Base-by-base conservation (phyloP, 2,329 filamentous ascomycete species). In the Trichophyton simii region DNA sequence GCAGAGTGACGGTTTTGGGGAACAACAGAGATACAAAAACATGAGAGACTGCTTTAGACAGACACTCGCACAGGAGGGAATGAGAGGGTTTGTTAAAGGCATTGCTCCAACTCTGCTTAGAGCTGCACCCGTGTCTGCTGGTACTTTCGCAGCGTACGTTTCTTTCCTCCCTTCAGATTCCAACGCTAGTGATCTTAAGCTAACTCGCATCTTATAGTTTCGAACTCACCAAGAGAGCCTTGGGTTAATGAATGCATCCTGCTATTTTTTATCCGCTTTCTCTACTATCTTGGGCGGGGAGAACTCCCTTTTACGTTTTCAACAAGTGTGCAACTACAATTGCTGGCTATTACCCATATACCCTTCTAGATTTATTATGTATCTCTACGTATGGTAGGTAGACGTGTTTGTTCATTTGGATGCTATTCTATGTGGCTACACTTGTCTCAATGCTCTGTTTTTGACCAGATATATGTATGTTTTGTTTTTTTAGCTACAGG, bases 71-170 rank as follows among this genome's bases (percentile, higher is more conserved):
- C 79, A 77, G 4, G 91, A 95, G 76, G 94, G 94, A 0, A 70
- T 85, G 67, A 78, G 83, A 48, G 94, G 91, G 0, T 97, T 99
- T 79, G 97, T 91, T 91, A 95, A 88, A 79, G 94, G 94, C 4
- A 84, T 99, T 67, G 89, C 82, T 0, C 94, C 94, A 52, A 97
- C 94, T 34, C 75, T 97, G 72, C 75, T 96, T 70, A 89, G 94
- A 73, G 94, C 94, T 58, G 95, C 97, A 91, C 94, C 94, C 7
- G 94, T 99, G 57, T 94, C 88, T 73, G 94, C 92, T 1, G 92
- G 92, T n/a, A 99, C 94, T 1, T 99, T 99, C 80, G 90, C 89
- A 34, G 91, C 94, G 67, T 82, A 74, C 65, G 73, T 73, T 61
- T 61, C 48, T 60, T 25, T 31, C 64, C 34, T 64, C 31, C 22